phyloP scores from a whole-genome alignment of 352 stramenopile genomes.

The Phytophthora melonis region DNA sequence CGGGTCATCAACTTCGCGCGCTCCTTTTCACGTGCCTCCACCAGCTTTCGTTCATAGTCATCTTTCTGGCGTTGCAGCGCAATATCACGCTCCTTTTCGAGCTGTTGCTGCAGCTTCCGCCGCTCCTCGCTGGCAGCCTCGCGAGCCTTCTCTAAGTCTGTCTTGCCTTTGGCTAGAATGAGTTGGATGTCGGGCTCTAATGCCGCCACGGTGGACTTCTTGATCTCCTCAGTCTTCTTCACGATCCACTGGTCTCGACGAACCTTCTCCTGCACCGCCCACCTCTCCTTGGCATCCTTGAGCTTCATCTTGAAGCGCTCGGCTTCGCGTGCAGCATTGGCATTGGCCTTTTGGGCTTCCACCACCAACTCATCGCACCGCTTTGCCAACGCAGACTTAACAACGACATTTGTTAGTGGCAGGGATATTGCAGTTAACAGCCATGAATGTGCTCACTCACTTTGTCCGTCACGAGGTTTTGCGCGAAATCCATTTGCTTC shows the following conservation, averaged over 20 bases:
- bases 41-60: slow-evolving; percentile 75
- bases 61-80: slow-evolving; percentile 68
- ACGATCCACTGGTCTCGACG: slow-evolving; percentile 82
- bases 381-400: slow-evolving; percentile 65
- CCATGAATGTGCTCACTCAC: slow-evolving; percentile 26
- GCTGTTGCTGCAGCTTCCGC: slow-evolving; percentile 55
- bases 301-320: slow-evolving; percentile 80
- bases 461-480: slow-evolving; percentile 81
- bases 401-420: neutral
- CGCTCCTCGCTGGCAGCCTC: slow-evolving; percentile 69
- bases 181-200: slow-evolving; percentile 85
- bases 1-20: slow-evolving; percentile 71
- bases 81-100: slow-evolving; percentile 68
- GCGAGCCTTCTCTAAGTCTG: slow-evolving; percentile 66
- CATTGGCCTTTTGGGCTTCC: slow-evolving; percentile 70
- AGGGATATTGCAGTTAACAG: neutral
- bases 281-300: slow-evolving; percentile 82
- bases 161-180: slow-evolving; percentile 82
- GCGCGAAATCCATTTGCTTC: slow-evolving; percentile 83
- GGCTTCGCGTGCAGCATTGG: slow-evolving; percentile 46
- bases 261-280: slow-evolving; percentile 71
- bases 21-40: slow-evolving; percentile 82
- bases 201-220: slow-evolving; percentile 82
- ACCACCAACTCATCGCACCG: slow-evolving; percentile 79
- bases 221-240: slow-evolving; percentile 89